Base-by-base conservation (phyloP, 2,329 filamentous ascomycete genomes). In the Aureobasidium subglaciale region DNA sequence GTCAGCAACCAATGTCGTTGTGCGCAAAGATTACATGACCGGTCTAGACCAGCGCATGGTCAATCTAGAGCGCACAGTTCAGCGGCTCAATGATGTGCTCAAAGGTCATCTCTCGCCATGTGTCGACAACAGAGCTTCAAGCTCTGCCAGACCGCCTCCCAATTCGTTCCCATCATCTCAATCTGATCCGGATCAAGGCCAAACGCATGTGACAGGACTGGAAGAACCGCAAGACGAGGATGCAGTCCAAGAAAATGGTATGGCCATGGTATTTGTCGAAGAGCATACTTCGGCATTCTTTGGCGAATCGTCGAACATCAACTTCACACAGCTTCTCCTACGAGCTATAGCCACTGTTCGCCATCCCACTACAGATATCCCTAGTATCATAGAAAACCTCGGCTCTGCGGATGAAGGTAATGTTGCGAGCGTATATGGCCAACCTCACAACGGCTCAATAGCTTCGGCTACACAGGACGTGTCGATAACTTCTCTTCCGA, bases 261-360 rank as follows among this genome's bases (percentile, higher is more conserved):
- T 71, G 64, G 65, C 66, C 11, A 65, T 68, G 22, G 65, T 61
- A 1, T 71, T 73, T 37, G 66, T 68, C 1, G 64, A 71, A 41
- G 71, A 73, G 45, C 64, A 69, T 41, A 67, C 70, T 27, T 67
- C 62, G 4, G 68, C 65, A 6, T 71, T 68, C 52, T 70, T 71
- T 48, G 72, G 70, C 65, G 68, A 46, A 53, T 72, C 71, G 6
- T 74, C 72, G 1, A 75, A 75, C 59, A 73, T 74, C 48, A 68
- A 70, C 10, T 72, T 75, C 56, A 65, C 67, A 8, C 64, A 70
- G 4, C 66, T 70, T 30, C 67, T 75, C 20, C 67, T 69, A 16
- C 63, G 64, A 29, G 64, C 69, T 11, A 60, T 69, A 25, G 59
- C 37, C n/a, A 30, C 40, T 5, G 25, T 37, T 2, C 25, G 41